These are phyloP conservation scores for Coniochaeta sp. DNA, from an alignment of 2,329 filamentous ascomycete genomes.

Conservation along the genomic window DNA sequence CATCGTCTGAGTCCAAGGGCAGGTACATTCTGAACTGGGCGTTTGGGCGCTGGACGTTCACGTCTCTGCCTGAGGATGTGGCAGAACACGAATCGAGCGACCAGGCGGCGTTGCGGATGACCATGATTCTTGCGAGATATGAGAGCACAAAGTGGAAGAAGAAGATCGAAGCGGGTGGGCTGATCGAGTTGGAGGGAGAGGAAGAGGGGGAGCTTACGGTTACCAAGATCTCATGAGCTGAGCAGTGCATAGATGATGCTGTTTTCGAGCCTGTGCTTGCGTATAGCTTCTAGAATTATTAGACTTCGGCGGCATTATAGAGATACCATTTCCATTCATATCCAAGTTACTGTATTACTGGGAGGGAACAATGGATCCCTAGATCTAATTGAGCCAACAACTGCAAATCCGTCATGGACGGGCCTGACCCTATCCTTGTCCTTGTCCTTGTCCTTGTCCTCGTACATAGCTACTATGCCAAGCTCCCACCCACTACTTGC, in stretches of 20 bases:
- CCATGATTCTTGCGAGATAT: conserved; percentile 65
- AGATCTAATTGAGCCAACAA: neutral
- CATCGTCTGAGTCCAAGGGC: conserved; percentile 20
- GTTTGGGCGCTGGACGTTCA: conserved; percentile 92
- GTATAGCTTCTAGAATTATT: neutral
- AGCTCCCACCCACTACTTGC: neutral
- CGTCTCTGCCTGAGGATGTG: conserved; percentile 37
- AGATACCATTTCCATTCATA: neutral
- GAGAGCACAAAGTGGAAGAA: conserved; percentile 74
- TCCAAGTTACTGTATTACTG: neutral
- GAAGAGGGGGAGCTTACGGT: conserved; percentile 43
- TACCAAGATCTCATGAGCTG: conserved; percentile 27
- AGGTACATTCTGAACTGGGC: conserved; percentile 97
- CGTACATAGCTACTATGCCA: neutral
- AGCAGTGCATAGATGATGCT: neutral
- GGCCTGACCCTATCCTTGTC: neutral
- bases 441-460: neutral
- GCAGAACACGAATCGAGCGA: conserved; percentile 48
- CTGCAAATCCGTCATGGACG: neutral
- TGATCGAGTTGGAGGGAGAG: conserved; percentile 40
- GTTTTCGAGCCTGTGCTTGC: neutral
- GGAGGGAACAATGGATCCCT: neutral
- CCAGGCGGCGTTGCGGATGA: conserved; percentile 59
- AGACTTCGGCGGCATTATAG: neutral
- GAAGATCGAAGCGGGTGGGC: conserved; percentile 53